Percentiles rank a stretch among this genome's conserved stretches.
These are phyloP conservation scores for Jackrogersella multiformis DNA, from an alignment of 495 filamentous ascomycete species.

Conservation along the genomic window DNA sequence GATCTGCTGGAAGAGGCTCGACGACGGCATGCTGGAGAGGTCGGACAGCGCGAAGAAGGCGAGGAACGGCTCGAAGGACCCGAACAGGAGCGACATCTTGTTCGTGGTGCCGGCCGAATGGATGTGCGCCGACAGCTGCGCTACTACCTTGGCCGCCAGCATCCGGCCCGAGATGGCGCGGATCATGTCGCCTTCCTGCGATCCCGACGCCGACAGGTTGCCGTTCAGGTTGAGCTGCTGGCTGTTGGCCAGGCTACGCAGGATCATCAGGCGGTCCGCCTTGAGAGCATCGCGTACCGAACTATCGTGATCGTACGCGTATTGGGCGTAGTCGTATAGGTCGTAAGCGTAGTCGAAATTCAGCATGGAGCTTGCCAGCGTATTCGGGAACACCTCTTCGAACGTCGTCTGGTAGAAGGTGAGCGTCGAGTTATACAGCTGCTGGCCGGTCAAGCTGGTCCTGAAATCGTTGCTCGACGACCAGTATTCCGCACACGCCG, in stretches of 20 bases:
- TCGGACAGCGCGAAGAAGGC: slow-evolving; percentile 52
- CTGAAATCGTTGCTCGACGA: slow-evolving; percentile 40
- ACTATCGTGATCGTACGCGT: slow-evolving; percentile 50
- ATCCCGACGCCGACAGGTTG: slow-evolving; percentile 44
- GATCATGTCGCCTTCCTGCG: slow-evolving; percentile 47
- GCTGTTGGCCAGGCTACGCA: slow-evolving; percentile 45
- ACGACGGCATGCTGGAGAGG: slow-evolving; percentile 29
- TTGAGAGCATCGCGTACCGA: slow-evolving; percentile 33
- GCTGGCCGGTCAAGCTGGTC: slow-evolving; percentile 26
- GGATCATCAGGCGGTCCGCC: slow-evolving; percentile 30
- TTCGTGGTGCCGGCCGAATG: slow-evolving; percentile 35
- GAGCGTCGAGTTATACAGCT: slow-evolving; percentile 42
- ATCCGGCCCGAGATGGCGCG: slow-evolving; percentile 53
- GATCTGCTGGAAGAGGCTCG: slow-evolving; percentile 43
- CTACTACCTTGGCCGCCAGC: slow-evolving; percentile 46
- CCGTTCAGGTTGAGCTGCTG: slow-evolving; percentile 51
- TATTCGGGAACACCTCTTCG: slow-evolving; percentile 42
- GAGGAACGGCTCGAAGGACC: slow-evolving; percentile 54
- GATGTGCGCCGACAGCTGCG: slow-evolving; percentile 47
- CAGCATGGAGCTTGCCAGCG: slow-evolving; percentile 37
- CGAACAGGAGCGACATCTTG: slow-evolving; percentile 55
- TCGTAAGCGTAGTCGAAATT: slow-evolving; percentile 54
- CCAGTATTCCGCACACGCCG: slow-evolving; percentile 44
- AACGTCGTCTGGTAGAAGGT: slow-evolving; percentile 50
- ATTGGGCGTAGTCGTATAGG: slow-evolving; percentile 56